These are phyloP conservation scores for Schizosaccharomyces octosporus DNA, from an alignment of 805 yeast species.

Conservation along the genomic window DNA sequence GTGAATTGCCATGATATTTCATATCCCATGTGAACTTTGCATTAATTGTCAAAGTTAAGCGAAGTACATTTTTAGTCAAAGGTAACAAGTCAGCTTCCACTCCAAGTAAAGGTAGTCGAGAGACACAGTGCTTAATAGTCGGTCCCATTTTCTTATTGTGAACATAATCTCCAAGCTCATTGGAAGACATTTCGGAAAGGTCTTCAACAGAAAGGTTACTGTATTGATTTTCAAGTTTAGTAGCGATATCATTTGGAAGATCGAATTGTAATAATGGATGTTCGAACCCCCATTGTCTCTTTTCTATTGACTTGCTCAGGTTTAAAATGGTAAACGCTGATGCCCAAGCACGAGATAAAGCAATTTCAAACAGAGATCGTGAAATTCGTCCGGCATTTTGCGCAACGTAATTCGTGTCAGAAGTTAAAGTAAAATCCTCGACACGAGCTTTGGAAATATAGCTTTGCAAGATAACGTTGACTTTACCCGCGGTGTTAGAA, in stretches of 20 bases:
- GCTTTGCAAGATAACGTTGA: conserved; percentile 69
- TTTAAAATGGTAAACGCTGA: conserved; percentile 51
- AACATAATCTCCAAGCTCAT: conserved; percentile 71
- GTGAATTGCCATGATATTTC: conserved; percentile 55
- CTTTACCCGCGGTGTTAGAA: conserved; percentile 61
- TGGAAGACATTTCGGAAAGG: conserved; percentile 43
- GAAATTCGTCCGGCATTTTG: conserved; percentile 86
- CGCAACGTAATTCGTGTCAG: conserved; percentile 82
- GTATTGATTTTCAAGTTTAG: conserved; percentile 31
- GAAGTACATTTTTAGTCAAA: conserved; percentile 61
- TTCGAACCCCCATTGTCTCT: conserved; percentile 61
- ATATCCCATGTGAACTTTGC: conserved; percentile 77
- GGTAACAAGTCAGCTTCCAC: conserved; percentile 71
- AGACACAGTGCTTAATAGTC: conserved; percentile 31
- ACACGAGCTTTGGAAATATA: conserved; percentile 54
- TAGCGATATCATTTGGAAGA: conserved; percentile 38
- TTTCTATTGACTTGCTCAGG: conserved; percentile 68
- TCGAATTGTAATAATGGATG: conserved; percentile 71
- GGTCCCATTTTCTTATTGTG: conserved; percentile 59
- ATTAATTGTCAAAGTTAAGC: conserved; percentile 43
- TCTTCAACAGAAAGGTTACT: conserved; percentile 28
- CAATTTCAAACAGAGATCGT: conserved; percentile 69
- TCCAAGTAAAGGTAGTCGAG: conserved; percentile 51
- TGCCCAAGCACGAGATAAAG: conserved; percentile 68
- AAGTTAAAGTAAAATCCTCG: conserved; percentile 54